These are phyloP conservation scores for Penicillium sp. DNA, from an alignment of 2,329 filamentous ascomycete species.

Conservation along the genomic window DNA sequence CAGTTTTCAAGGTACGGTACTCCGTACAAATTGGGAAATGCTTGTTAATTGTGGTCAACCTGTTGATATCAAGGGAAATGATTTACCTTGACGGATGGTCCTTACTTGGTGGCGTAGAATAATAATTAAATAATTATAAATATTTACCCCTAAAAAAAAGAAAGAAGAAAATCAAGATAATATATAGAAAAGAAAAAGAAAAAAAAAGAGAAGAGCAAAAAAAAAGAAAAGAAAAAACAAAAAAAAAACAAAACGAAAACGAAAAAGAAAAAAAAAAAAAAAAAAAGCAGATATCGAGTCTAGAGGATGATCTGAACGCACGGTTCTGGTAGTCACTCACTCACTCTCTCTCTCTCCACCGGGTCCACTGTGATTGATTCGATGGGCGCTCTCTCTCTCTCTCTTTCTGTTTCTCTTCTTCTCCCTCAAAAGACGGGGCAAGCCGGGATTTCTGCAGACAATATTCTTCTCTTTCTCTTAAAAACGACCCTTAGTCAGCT, in stretches of 20 bases:
- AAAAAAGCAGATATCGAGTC: conserved; percentile 7
- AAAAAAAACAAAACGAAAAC: neutral
- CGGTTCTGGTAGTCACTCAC: conserved; percentile 7
- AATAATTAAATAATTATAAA: neutral
- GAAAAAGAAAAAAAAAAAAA: neutral
- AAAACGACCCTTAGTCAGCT: conserved; percentile 24
- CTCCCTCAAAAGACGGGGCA: conserved; percentile 27
- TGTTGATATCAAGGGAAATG: neutral
- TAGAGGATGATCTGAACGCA: conserved; percentile 16
- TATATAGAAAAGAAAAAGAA: neutral
- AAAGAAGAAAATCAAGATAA: neutral
- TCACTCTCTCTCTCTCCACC: neutral
- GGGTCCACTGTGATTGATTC: conserved; percentile 15
- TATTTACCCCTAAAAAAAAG: neutral
- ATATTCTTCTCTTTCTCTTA: conserved; percentile 19
- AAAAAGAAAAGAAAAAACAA: neutral
- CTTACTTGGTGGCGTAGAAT: conserved; percentile 20
- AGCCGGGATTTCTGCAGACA: conserved; percentile 17
- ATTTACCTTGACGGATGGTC: conserved; percentile 3
- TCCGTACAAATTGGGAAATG: neutral
- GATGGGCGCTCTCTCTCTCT: conserved; percentile 27
- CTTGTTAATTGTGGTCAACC: neutral
- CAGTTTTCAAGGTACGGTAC: neutral
- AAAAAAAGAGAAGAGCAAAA: neutral
- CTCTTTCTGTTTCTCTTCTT: conserved; percentile 24